Percentiles rank a stretch among this genome's conserved stretches.
phyloP scores from a whole-genome alignment of 78 protist species.

The Ministeria vibrans region DNA sequence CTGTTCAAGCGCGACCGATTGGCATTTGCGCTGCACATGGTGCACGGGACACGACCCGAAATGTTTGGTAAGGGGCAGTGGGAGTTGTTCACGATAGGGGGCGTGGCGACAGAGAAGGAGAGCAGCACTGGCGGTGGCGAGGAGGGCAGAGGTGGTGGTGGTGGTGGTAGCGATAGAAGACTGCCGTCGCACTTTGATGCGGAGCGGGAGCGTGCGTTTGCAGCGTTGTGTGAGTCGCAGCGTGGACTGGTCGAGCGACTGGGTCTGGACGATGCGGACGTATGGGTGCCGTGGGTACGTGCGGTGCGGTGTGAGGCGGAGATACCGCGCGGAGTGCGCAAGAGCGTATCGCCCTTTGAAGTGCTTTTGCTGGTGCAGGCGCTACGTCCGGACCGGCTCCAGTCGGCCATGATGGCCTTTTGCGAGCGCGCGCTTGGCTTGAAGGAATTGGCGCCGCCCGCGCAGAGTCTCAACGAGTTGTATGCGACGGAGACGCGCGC shows the following conservation, averaged over 20 bases:
- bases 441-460: not conserved
- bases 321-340: not conserved
- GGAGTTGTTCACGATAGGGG: slow-evolving; percentile 11
- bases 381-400: slow-evolving; percentile 69
- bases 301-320: slow-evolving; percentile 9
- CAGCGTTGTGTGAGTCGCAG: not conserved
- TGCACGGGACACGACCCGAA: slow-evolving; percentile 26
- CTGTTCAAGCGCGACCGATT: slow-evolving; percentile 73
- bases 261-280: slow-evolving; percentile 2
- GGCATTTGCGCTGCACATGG: slow-evolving; percentile 51
- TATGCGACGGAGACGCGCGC: not conserved
- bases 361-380: slow-evolving; percentile 51
- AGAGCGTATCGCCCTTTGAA: slow-evolving; percentile 32
- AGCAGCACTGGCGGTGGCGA: not conserved
- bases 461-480: not conserved
- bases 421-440: not conserved
- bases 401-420: slow-evolving; percentile 20
- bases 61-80: slow-evolving; percentile 21
- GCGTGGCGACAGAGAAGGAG: not conserved
- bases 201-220: not conserved
- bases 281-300: slow-evolving; percentile 34
- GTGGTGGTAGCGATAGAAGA: not conserved
- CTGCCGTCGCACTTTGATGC: slow-evolving; percentile 20
- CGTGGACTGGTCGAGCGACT: not conserved
- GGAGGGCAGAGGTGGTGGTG: not conserved